Conservation (phyloP, 75 land plant species). For the Selaginella tamariscina region DNA sequence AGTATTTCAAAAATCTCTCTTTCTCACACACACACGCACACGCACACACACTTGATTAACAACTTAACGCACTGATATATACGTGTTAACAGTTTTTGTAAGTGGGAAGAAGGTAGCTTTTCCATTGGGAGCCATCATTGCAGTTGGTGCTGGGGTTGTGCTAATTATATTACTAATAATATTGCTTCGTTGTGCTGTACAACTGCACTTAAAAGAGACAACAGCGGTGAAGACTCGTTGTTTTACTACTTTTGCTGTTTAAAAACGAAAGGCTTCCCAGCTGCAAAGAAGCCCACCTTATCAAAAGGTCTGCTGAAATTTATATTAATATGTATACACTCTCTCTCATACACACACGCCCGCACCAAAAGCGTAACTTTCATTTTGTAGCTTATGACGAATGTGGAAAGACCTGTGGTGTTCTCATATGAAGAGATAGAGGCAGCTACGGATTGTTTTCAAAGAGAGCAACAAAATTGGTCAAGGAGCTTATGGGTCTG, state of each 20-base stretch:
- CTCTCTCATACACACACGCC: not conserved
- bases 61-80: too few species aligned
- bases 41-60: too few species aligned
- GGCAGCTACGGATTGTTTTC: constrained; percentile 49
- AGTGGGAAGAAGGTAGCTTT: not conserved
- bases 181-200: too few species aligned
- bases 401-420: constrained; percentile 56
- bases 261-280: not conserved
- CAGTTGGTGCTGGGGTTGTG: constrained; percentile 1
- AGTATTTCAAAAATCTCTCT: not conserved
- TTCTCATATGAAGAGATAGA: constrained; percentile 57
- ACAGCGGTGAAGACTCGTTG: too few species aligned
- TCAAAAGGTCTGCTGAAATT: not conserved
- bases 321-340: constrained; percentile 21
- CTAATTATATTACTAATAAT: not conserved
- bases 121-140: not conserved
- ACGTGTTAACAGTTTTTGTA: not conserved
- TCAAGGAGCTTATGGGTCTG: constrained; percentile 70
- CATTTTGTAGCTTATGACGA: constrained; percentile 27
- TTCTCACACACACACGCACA: too few species aligned
- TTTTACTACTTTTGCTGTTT: not conserved
- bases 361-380: too few species aligned
- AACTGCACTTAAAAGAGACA: too few species aligned
- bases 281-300: not conserved
- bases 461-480: constrained; percentile 65